phyloP scores from a whole-genome alignment of 306 rosid genomes.

The Rosa persica region DNA sequence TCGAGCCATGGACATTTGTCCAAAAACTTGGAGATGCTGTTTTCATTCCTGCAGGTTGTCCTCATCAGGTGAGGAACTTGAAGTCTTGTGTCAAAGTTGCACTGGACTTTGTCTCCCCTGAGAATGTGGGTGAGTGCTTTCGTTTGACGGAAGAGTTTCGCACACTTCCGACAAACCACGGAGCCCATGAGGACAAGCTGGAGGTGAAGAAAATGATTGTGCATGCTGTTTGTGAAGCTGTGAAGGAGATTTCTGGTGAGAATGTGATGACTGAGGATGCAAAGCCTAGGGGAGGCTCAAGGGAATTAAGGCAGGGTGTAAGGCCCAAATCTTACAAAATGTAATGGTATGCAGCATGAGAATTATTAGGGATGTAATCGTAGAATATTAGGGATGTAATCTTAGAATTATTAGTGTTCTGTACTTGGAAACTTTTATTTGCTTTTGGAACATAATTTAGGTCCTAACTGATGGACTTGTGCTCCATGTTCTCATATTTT shows the following conservation, averaged over 20 bases:
- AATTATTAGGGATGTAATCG: too few relatives aligned
- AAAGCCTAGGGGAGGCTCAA: background rate
- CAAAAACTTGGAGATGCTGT: constrained; percentile 55
- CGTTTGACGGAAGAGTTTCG: constrained; percentile 77
- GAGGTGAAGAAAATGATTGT: constrained; percentile 81
- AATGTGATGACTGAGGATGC: background rate
- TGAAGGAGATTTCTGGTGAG: background rate
- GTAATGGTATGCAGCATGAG: background rate
- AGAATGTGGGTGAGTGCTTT: constrained; percentile 72
- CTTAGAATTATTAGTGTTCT: too few relatives aligned
- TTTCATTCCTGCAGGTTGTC: constrained; percentile 59
- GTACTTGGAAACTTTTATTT: too few relatives aligned
- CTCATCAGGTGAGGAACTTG: constrained; percentile 49
- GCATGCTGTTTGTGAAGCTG: constrained; percentile 36
- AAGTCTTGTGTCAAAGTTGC: constrained; percentile 87
- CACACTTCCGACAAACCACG: constrained; percentile 58
- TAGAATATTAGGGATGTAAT: too few relatives aligned
- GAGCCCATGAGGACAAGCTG: constrained; percentile 65
- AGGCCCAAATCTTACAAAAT: background rate
- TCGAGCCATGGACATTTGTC: constrained; percentile 54
- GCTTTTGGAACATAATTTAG: too few relatives aligned
- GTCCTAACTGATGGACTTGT: too few relatives aligned
- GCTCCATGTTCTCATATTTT: too few relatives aligned
- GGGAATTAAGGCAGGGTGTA: background rate
- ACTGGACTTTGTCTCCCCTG: constrained; percentile 81